Evolutionary conservation across 2,329 filamentous ascomycete species (phyloP), one percentile per base, ranked within the genome.

Genomic region (Aspergillus proliferans): DNA sequence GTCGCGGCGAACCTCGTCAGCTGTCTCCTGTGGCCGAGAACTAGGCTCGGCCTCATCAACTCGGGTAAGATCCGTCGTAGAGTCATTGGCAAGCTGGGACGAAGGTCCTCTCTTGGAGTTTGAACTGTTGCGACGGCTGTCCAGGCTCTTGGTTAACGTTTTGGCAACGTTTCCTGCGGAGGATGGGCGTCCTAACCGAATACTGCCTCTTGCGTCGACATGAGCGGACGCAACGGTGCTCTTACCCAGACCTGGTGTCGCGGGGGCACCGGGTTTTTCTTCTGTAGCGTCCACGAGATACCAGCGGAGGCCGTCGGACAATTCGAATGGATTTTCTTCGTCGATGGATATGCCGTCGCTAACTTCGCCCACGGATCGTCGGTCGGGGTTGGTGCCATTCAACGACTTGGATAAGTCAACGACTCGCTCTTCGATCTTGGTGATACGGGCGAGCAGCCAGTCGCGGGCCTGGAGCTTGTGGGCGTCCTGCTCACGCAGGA

Each of bases 381-480:
- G 67, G 52, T 85, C 83, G 10, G 81, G 78, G 6, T 71, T 63
- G 48, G 68, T 49, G 50, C 71, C 67, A 58, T 84, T 80, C 53
- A 93, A 74, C 21, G 85, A 87, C 71, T 87, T 90, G 14, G 88
- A 93, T 5, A 97, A 76, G 67, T 98, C 91, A 0, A 98, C 93
- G 3, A 97, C 86, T 3, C 90, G 86, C 66, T 96, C 89, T 71
- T 97, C 89, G 19, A 97, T 84, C 55, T 88, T 89, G 10, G 84
- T 84, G 50, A 98, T 97, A 14, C 93, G 85, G 7, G 93, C 93
- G 6, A 98, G 85, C n/a, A 98, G 82, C 90, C 93, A 98, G 65
- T 98, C 93, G 33, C 92, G 82, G 43, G 84, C 85, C 26, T 85
- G 83, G 5, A 98, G 76, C 52, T 88, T 85, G 69, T 98, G 94